Evolutionary conservation across 768 basidiomycete species (phyloP).

Genomic region (Porpolomopsis calyptriformis): DNA sequence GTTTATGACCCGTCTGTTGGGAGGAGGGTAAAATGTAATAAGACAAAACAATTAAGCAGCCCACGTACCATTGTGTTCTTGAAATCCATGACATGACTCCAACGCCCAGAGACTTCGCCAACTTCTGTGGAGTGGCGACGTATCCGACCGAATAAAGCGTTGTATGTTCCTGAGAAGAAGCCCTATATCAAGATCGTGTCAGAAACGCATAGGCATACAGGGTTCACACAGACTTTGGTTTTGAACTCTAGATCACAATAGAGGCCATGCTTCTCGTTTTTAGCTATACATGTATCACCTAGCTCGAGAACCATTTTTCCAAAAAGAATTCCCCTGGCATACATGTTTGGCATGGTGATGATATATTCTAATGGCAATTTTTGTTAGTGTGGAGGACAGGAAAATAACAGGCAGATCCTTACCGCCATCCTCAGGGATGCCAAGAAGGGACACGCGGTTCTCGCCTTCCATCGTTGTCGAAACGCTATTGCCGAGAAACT

Average conservation of each 20-base stretch:
- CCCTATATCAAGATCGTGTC: conserved; percentile 41
- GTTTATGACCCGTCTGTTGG: conserved; percentile 52
- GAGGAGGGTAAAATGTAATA: not conserved
- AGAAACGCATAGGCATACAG: not conserved
- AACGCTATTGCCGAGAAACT: conserved; percentile 94
- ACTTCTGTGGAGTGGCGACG: conserved; percentile 52
- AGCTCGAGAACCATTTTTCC: conserved; percentile 95
- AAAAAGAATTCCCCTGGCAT: conserved; percentile 77
- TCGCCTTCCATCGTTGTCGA: conserved; percentile 96
- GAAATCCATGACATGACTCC: conserved; percentile 87
- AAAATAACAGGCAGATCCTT: conserved; percentile 25
- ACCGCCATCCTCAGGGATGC: conserved; percentile 81
- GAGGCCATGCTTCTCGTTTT: conserved; percentile 68
- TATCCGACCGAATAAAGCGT: conserved; percentile 75
- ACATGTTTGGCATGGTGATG: conserved; percentile 98
- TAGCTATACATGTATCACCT: conserved; percentile 78
- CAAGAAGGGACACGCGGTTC: conserved; percentile 76
- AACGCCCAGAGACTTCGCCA: conserved; percentile 83
- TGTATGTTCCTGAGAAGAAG: conserved; percentile 96
- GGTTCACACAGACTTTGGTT: conserved; percentile 94
- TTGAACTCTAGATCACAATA: conserved; percentile 90
- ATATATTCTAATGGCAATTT: conserved; percentile 50
- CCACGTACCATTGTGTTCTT: conserved; percentile 51
- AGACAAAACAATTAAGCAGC: not conserved
- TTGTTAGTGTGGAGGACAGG: not conserved